Percentiles rank a stretch among this genome's conserved stretches.
These are phyloP conservation scores for Podaxis rugospora DNA, from an alignment of 768 basidiomycete genomes.

Conservation along the genomic window DNA sequence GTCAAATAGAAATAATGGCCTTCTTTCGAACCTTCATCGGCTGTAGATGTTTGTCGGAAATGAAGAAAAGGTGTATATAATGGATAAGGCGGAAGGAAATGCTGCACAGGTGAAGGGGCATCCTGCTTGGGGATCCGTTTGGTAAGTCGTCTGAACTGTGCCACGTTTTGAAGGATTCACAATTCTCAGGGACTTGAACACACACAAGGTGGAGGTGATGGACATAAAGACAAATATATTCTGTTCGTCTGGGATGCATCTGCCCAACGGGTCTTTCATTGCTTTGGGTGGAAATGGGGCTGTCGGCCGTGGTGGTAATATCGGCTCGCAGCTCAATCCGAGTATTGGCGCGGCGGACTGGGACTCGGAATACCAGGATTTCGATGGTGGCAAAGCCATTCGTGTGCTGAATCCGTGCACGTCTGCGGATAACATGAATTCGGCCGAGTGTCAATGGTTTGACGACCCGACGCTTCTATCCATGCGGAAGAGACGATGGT, in stretches of 20 bases:
- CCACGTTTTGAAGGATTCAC: background rate
- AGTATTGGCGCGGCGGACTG: conserved; percentile 43
- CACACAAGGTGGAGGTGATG: conserved; percentile 59
- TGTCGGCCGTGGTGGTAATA: conserved; percentile 58
- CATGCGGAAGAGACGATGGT: conserved; percentile 74
- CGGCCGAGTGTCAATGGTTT: conserved; percentile 63
- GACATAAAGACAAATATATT: conserved; percentile 72
- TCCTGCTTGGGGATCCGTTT: conserved; percentile 71
- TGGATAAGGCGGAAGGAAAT: conserved; percentile 90
- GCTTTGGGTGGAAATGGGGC: conserved; percentile 81
- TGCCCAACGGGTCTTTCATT: conserved; percentile 73
- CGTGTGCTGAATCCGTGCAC: conserved; percentile 79
- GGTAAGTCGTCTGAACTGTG: conserved; percentile 31
- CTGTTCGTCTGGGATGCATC: conserved; percentile 79
- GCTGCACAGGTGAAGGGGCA: conserved; percentile 59
- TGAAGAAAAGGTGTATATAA: conserved; percentile 75
- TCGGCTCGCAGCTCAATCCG: conserved; percentile 46
- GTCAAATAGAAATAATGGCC: background rate
- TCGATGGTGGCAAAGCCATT: conserved; percentile 75
- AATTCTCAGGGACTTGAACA: conserved; percentile 51
- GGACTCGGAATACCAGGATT: conserved; percentile 72
- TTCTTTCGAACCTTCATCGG: background rate
- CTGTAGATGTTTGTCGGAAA: conserved; percentile 77
- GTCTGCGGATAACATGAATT: conserved; percentile 39
- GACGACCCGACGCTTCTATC: conserved; percentile 58